Conservation (phyloP, 768 basidiomycete species). For the Rhodotorula sphaerocarpa region DNA sequence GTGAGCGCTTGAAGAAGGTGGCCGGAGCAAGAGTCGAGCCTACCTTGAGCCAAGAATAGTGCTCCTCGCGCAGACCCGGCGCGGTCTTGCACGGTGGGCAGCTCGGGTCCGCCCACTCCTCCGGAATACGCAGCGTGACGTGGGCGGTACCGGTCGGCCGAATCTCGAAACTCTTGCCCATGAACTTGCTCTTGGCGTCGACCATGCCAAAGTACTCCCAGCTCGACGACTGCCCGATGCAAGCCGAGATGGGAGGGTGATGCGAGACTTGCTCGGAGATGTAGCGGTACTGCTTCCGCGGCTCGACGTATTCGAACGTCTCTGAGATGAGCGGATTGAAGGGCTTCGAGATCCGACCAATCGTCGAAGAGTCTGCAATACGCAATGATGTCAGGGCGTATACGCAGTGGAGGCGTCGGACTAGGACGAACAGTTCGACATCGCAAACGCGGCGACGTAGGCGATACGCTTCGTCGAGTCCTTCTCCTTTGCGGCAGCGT, state of each 20-base stretch:
- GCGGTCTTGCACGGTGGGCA: conserved; percentile 50
- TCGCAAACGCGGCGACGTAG: conserved; percentile 90
- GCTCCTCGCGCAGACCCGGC: conserved; percentile 60
- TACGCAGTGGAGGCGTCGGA: not conserved
- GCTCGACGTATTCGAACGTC: conserved; percentile 84
- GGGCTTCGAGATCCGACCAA: conserved; percentile 91
- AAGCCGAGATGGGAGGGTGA: conserved; percentile 70
- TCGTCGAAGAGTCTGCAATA: conserved; percentile 68
- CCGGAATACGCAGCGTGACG: conserved; percentile 67
- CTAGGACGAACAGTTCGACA: conserved; percentile 50
- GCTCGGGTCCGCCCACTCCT: conserved; percentile 52
- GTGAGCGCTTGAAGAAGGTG: not conserved
- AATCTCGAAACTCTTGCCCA: conserved; percentile 94
- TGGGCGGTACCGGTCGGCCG: conserved; percentile 91
- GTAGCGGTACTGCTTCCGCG: conserved; percentile 84
- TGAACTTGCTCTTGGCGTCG: conserved; percentile 92
- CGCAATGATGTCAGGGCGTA: not conserved
- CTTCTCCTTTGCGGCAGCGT: conserved; percentile 66
- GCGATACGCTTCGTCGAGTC: conserved; percentile 77
- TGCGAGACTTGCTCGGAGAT: conserved; percentile 84
- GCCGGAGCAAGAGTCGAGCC: conserved; percentile 57
- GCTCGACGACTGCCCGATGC: conserved; percentile 78
- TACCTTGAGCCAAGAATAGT: conserved; percentile 93
- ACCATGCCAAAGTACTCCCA: conserved; percentile 86
- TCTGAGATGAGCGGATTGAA: conserved; percentile 94